Base-by-base conservation (phyloP, 1,139 yeast genomes). In the Lodderomyces beijingensis region DNA sequence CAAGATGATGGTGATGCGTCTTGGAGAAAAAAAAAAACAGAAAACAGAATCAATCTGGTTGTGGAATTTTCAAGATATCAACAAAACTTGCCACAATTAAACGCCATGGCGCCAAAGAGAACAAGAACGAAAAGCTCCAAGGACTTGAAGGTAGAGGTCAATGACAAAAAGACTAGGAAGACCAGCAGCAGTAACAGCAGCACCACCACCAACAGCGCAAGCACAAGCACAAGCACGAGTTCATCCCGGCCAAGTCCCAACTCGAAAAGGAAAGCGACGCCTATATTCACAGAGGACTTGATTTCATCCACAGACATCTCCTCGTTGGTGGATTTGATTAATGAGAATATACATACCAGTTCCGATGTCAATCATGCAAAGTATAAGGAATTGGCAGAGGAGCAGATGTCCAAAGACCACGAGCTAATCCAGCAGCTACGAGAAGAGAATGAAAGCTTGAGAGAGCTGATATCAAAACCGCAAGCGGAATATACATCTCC, bases 311-410 rank as follows among this genome's bases (percentile, higher is more conserved):
- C 43, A 8, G 50, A 53, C 28, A 46, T 50, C 30, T 56, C 51
- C 11, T 55, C 59, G 16, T 41, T 67, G 22, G 46, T 62, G 10
- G 52, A 50, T 19, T 42, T 66, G 17, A 51, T 67, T 22, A 61
- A 63, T 33, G 46, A 53, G 12, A 47, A 65, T 16, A 55, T 65
- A 7, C 51, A 56, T 28, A 59, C 67, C 4, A 49, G 56, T 23
- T 68, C 62, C 35, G 72, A 66, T 42, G 58, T 53, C 31, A 28
- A 59, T 9, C 62, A 65, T 35, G 42, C 46, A 3, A 47, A 49
- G 31, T 65, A 58, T 43, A 55, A 56, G 35, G 37, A 43, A n/a
- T 54, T 55, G 19, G 53, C 55, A 1, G 51, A 49, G 24, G 36
- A 47, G 4, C 64, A 61, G 32, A 38, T 62, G 32, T 57, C 52